Percentiles rank a stretch among this genome's conserved stretches.
Conservation (phyloP, 2,329 filamentous ascomycete species). For the Akanthomyces lecanii region DNA sequence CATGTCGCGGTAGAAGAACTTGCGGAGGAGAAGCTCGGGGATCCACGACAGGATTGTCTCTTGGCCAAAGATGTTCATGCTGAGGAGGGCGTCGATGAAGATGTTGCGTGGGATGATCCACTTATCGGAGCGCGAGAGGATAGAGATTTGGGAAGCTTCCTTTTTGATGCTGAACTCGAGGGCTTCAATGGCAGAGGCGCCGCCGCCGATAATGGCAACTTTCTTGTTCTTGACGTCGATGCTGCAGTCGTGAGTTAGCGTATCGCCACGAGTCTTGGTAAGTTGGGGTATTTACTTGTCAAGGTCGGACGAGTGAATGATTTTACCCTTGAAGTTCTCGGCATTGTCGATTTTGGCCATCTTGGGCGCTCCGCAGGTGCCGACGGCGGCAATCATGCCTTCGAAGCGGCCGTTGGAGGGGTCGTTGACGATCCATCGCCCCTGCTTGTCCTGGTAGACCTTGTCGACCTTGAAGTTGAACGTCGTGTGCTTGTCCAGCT, state of each 20-base stretch:
- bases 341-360: conserved; percentile 67
- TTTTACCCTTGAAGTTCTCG: conserved; percentile 65
- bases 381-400: conserved; percentile 72
- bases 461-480: conserved; percentile 68
- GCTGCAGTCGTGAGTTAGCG: conserved; percentile 32
- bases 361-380: conserved; percentile 75
- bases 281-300: conserved; percentile 46
- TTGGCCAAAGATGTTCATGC: conserved; percentile 73
- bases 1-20: conserved; percentile 80
- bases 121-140: conserved; percentile 75
- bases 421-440: conserved; percentile 75
- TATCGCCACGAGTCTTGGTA: no score
- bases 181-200: conserved; percentile 76
- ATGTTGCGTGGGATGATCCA: conserved; percentile 84
- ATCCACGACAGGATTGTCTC: conserved; percentile 74
- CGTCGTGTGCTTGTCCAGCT: conserved; percentile 63
- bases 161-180: conserved; percentile 71
- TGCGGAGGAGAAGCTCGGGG: conserved; percentile 68
- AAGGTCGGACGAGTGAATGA: conserved; percentile 72
- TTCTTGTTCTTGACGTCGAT: conserved; percentile 70
- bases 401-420: conserved; percentile 68
- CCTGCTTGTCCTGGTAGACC: conserved; percentile 63
- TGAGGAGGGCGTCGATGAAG: conserved; percentile 66
- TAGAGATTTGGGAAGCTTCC: conserved; percentile 63
- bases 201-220: conserved; percentile 68